Base-by-base conservation (phyloP, 257 asterid species). In the Scutellaria baicalensis region DNA sequence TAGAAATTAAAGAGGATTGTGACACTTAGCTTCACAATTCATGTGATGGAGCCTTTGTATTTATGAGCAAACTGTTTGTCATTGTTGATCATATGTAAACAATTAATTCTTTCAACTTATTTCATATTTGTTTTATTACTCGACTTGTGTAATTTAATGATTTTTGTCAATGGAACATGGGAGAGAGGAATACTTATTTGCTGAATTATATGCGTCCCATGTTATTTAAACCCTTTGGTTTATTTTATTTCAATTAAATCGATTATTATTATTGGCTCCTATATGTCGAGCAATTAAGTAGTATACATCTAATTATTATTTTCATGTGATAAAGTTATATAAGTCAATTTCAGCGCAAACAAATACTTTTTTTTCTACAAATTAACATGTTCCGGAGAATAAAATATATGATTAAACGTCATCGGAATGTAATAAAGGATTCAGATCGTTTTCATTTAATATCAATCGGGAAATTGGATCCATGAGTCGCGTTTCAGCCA, bases 41-140 rank as follows among this genome's bases (percentile, higher is more conserved):
- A 84, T 82, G 87, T 79, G 88, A 79, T 52, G 5, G 4, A 27
- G 18, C 31, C 54, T 70, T 78, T 76, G 76, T 72, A 51, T 68
- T 55, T 57, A 69, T 68, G 35, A 57, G 56, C 72, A 71, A 73
- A 68, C 79, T 13, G 21, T 69, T 75, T 77, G 72, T 66, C 64
- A 23, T 59, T 68, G 78, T 68, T 78, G 52, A 78, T 82, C 82
- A 64, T 36, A 68, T 67, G 40, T 61, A 36, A 35, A 55, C 40
- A 27, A 44, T 48, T 39, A 43, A 43, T 52, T 44, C 49, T 9
- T 33, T 11, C 4, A 27, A 27, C 10, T 47, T 50, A 13, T 59
- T 18, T 43, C 16, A 16, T 36, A 9, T 40, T 60, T 61, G 21
- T 18, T 3, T n/a, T 61, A 54, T 62, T 69, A 21, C 56, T 43